Evolutionary conservation across 257 asterid genomes (phyloP), one percentile per base, ranked within the genome.

Genomic region (Capsicum pubescens): DNA sequence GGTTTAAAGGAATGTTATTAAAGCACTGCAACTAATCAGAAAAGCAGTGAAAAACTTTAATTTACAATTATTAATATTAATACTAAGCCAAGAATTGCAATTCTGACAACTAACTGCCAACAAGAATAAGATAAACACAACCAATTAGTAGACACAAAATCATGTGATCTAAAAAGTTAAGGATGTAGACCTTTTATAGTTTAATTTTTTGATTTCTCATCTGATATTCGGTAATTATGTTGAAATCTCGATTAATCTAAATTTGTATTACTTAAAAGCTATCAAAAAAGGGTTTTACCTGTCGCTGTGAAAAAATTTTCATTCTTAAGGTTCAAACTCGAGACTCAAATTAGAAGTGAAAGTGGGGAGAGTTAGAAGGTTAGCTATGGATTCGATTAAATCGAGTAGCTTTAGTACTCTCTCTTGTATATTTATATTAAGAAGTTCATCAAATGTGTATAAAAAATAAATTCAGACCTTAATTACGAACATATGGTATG

Each of bases 41-140:
- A n/a, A 19, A 72, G 44, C 12, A 19, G 60, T 48, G 64, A 66
- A 42, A 83, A 86, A 67, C 58, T 46, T 59, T 42, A 42, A 42
- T 42, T 42, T 42, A 6, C 6, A 3, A 42, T 42, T 42, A 26
- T 56, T 9, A 6, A 15, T 26, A 26, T 26, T 21, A 5, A 5
- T 78, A 64, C 67, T 71, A 44, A 76, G 61, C 32, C 52, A 63
- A 66, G 60, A 50, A 19, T 82, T 19, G 78, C n/a, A 76, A 5
- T 59, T 72, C 83, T 83, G 85, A 80, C 88, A 87, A 86, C 87
- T 56, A 83, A 83, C 80, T 19, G 79, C 83, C 82, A 87, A 74
- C 79, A 63, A 69, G 54, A 70, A 69, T 63, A 84, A 16, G 36
- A 76, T 82, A 52, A 39, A 69, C 54, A 69, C 54, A 69, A 69